Base-by-base conservation (phyloP, 345 rosid genomes). In the Moringa oleifera region DNA sequence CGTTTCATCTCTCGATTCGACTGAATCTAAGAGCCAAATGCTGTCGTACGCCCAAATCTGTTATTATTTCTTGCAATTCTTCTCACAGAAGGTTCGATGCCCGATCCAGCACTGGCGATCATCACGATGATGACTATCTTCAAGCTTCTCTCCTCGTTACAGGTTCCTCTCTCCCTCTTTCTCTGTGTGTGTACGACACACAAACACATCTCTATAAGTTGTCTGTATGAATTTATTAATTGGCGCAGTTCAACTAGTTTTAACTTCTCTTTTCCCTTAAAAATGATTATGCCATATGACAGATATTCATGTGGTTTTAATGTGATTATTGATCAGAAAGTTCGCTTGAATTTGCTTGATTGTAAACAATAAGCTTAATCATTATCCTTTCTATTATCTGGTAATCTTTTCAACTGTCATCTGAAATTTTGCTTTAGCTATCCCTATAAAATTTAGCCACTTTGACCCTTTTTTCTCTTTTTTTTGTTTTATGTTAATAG, bases 91-190 rank as follows among this genome's bases (percentile, higher is more conserved):
- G 78, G 75, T 79, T 72, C 61, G 74, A 66, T 25, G 71, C 77
- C 60, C 75, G 82, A 73, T 81, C 82, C 67, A 69, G 72, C 23
- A 23, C 66, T 33, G 77, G 56, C 16, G 74, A 67, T 51, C 76
- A 73, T 64, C 63, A 53, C 57, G 77, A 79, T 58, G 70, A 61
- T 66, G 83, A 79, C 64, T 89, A 71, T 59, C 87, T 90, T 51
- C 79, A 78, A 52, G 97, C 98, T 36, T 81, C 94, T 54, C 82
- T 93, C 74, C 97, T 87, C 72, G 61, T 83, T 23, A 70, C 93
- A 82, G 98, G 98, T 87, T 53, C 36, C 15, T 57, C 52, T 52
- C 54, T 46, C 6, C 61, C 15, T n/a, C 15, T 57, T 49, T 52
- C 54, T 46, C 6, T 64, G 16, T n/a, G 1, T 20, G 25, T 52